Base-by-base conservation (phyloP, 306 rosid species). In the Gleditsia sinensis region DNA sequence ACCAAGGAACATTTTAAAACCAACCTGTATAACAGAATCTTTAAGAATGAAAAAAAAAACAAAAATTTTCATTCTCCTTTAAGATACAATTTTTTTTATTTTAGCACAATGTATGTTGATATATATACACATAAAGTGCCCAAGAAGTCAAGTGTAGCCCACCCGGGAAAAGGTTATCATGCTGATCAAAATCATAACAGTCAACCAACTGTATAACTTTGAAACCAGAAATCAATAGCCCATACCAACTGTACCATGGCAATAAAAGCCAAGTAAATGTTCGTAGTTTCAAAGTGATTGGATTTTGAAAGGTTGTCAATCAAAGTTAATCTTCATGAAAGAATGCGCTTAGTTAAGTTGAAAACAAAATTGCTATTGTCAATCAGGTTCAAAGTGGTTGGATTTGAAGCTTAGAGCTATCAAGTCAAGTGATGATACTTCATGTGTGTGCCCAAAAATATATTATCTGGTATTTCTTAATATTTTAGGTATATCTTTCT, bases 1-100 rank as follows among this genome's bases (percentile, higher is more conserved):
- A 55, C 97, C 98, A 39, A 94, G 86, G 80, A 91, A 94, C 97
- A 94, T 94, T 80, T 94, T 91, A 64, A 94, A 91, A 67, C 97
- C 98, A 61, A 92, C 88, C 97, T 94, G 90, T 42, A 76, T 23
- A 56, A 23, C 79, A 85, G 53, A 40, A 78, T 8, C 16, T 75
- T 46, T 54, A 55, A 28, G 54, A 51, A n/a, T 71, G 7, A 2
- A 34, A n/a, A n/a, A n/a, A n/a, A n/a, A n/a, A n/a, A n/a, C n/a
- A n/a, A n/a, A n/a, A n/a, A n/a, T n/a, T n/a, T n/a, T n/a, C n/a
- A n/a, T n/a, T 9, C 64, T 32, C 40, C 42, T 51, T 11, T 40
- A 45, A 62, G 42, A 63, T 45, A 75, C n/a, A n/a, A 10, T 9
- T 6, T 51, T 12, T 24, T 62, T 27, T 54, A 11, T 56, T 63